Conservation (phyloP, 352 stramenopile genomes). For the Globisporangium paddicum region DNA sequence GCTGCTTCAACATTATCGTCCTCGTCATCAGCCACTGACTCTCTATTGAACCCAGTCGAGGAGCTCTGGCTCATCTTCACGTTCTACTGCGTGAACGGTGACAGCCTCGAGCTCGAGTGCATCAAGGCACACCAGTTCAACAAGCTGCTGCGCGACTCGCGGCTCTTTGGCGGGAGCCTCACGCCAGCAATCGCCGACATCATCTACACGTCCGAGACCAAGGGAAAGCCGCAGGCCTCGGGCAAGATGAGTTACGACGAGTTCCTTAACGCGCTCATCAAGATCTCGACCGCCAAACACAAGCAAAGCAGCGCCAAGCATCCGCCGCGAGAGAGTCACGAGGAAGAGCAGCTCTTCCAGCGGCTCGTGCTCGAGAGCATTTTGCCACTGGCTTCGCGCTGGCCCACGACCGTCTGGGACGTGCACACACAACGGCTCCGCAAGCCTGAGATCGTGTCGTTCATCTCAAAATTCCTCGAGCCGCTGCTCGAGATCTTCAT, state of each 20-base stretch:
- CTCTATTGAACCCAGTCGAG: conserved; percentile 34
- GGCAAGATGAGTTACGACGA: conserved; percentile 77
- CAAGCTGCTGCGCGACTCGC: conserved; percentile 55
- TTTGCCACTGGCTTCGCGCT: conserved; percentile 49
- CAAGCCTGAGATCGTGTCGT: conserved; percentile 44
- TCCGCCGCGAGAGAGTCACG: conserved; percentile 27
- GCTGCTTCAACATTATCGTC: not conserved
- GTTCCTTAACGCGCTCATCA: conserved; percentile 73
- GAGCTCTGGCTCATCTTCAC: conserved; percentile 78
- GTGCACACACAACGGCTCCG: conserved; percentile 43
- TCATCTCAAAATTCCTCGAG: conserved; percentile 65
- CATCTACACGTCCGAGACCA: conserved; percentile 78
- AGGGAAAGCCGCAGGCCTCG: conserved; percentile 48
- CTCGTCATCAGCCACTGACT: not conserved
- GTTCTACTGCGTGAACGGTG: conserved; percentile 77
- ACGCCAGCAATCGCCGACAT: conserved; percentile 72
- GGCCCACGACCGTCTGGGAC: conserved; percentile 46
- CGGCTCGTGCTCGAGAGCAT: conserved; percentile 54
- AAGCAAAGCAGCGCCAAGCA: conserved; percentile 23
- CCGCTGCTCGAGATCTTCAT: conserved; percentile 68
- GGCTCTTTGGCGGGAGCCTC: conserved; percentile 39
- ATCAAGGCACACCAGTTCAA: conserved; percentile 77
- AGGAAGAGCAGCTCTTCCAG: conserved; percentile 55
- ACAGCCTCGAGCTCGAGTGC: conserved; percentile 64
- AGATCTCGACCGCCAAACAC: conserved; percentile 43